Evolutionary conservation across 768 basidiomycete genomes (phyloP).

Genomic region (Gymnopilus dilepis): DNA sequence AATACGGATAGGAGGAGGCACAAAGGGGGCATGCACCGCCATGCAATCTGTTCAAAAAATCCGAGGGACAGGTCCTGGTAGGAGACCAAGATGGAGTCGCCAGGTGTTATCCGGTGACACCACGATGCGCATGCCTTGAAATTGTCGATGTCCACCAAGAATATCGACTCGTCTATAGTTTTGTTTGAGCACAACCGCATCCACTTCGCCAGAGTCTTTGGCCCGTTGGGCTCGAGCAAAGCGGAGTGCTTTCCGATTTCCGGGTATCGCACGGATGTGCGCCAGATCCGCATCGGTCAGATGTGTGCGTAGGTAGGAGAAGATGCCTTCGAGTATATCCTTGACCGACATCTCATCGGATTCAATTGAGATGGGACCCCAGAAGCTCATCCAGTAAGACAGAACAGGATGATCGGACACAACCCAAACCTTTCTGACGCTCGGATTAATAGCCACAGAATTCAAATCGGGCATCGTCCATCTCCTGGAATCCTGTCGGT

Average conservation of each 20-base stretch:
- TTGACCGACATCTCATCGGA: slow-evolving; percentile 40
- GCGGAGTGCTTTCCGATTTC: slow-evolving; percentile 30
- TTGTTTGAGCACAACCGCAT: slow-evolving; percentile 40
- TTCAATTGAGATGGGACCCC: slow-evolving; percentile 57
- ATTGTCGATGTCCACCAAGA: slow-evolving; percentile 50
- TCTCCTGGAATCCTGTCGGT: slow-evolving; percentile 27
- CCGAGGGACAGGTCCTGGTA: slow-evolving; percentile 33
- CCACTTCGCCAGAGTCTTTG: slow-evolving; percentile 42
- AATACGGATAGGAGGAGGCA: neutral
- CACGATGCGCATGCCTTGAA: slow-evolving; percentile 48
- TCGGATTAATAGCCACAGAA: slow-evolving; percentile 37
- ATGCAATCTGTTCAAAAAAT: too few relatives aligned
- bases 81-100: slow-evolving; percentile 52
- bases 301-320: slow-evolving; percentile 51
- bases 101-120: slow-evolving; percentile 44
- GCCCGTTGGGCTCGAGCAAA: slow-evolving; percentile 40
- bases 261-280: slow-evolving; percentile 29
- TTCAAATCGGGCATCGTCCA: slow-evolving; percentile 33
- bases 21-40: too few relatives aligned
- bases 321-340: slow-evolving; percentile 55
- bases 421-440: slow-evolving; percentile 40
- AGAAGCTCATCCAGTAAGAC: slow-evolving; percentile 45
- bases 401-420: slow-evolving; percentile 42
- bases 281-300: slow-evolving; percentile 41
- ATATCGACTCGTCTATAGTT: slow-evolving; percentile 57